A percentile compares a stretch with the other conserved stretches of the same genome.
Evolutionary conservation across 2,329 filamentous ascomycete genomes (phyloP).

Genomic region (Dactylellina leptospora): DNA sequence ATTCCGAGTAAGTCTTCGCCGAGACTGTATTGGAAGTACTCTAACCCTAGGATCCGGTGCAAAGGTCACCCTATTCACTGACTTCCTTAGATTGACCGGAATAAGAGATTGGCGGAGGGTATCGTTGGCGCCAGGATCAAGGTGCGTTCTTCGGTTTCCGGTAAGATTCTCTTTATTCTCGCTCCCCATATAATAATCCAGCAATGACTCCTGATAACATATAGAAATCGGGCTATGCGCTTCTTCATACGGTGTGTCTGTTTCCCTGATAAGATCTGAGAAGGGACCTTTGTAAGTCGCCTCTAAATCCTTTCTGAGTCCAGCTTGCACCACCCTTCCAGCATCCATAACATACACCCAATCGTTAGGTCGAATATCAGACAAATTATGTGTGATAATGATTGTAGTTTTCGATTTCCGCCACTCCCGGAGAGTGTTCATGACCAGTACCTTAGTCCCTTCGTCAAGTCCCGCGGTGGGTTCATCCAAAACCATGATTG

Average conservation of each 20-base stretch:
- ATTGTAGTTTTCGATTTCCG: slow-evolving; percentile 84
- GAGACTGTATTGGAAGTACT: not conserved
- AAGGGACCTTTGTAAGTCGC: slow-evolving; percentile 63
- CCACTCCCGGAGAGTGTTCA: slow-evolving; percentile 80
- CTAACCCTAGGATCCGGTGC: slow-evolving; percentile 13
- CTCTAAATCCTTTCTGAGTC: slow-evolving; percentile 69
- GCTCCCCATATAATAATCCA: slow-evolving; percentile 43
- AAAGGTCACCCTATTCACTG: slow-evolving; percentile 28
- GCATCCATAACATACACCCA: slow-evolving; percentile 82
- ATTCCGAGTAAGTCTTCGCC: slow-evolving; percentile 5
- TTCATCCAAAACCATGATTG: slow-evolving; percentile 86
- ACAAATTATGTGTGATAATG: slow-evolving; percentile 89
- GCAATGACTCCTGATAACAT: slow-evolving; percentile 30
- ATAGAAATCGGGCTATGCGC: not conserved
- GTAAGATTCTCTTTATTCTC: slow-evolving; percentile 32
- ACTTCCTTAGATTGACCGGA: slow-evolving; percentile 17
- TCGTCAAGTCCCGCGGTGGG: slow-evolving; percentile 85
- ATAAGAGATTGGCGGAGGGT: slow-evolving; percentile 24
- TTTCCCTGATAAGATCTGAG: slow-evolving; percentile 60
- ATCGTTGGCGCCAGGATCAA: slow-evolving; percentile 1
- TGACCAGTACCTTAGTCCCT: slow-evolving; percentile 72
- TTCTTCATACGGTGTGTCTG: slow-evolving; percentile 23
- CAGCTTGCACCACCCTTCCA: slow-evolving; percentile 74
- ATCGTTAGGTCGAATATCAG: slow-evolving; percentile 76
- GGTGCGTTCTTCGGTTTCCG: slow-evolving; percentile 11